Evolutionary conservation across 345 rosid genomes (phyloP), one percentile per base, ranked within the genome.

Genomic region (Cardamine occulta): DNA sequence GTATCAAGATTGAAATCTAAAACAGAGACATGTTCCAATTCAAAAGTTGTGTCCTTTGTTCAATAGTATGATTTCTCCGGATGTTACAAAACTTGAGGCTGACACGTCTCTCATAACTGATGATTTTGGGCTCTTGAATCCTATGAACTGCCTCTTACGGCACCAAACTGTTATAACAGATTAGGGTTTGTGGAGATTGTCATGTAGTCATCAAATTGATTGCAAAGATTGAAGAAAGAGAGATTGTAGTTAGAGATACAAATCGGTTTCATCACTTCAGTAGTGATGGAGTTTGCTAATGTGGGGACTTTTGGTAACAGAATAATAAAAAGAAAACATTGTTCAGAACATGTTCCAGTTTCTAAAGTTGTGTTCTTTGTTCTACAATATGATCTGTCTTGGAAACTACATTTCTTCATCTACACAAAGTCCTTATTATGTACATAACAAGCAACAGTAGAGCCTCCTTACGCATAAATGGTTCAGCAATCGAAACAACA

Each of bases 181-280:
- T 91, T 61, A 82, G 96, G 74, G 91, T 93, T 17, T 93, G 97
- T 60, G 96, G 97, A 63, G 96, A 93, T 76, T 93, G 96, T 62
- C 96, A 91, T 69, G 83, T 71, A 12, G 90, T 88, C 31, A 84
- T 91, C 63, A 93, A 93, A 81, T 42, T 93, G 19, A 83, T 87
- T 62, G 88, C 96, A 8, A 73, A 55, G 72, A 75, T 85, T 52
- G 94, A 88, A 80, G 78, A 66, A 65, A 87, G 98, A 77, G 84
- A 86, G 44, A 89, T 91, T 31, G 74, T 93, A 2, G 94, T 93
- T 34, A 83, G 97, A 74, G 97, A 93, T 83, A 85, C 96, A 60
- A 89, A 88, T 62, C 74, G 93, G 42, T 93, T 93, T 72, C 98
- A 88, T 74, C 97, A 91, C 74, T 93, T 93, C 39, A 18, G 69